Percentiles rank a stretch among this genome's conserved stretches.
These are phyloP conservation scores for Clarireedia hainanense DNA, from an alignment of 2,329 filamentous ascomycete genomes.

Conservation along the genomic window DNA sequence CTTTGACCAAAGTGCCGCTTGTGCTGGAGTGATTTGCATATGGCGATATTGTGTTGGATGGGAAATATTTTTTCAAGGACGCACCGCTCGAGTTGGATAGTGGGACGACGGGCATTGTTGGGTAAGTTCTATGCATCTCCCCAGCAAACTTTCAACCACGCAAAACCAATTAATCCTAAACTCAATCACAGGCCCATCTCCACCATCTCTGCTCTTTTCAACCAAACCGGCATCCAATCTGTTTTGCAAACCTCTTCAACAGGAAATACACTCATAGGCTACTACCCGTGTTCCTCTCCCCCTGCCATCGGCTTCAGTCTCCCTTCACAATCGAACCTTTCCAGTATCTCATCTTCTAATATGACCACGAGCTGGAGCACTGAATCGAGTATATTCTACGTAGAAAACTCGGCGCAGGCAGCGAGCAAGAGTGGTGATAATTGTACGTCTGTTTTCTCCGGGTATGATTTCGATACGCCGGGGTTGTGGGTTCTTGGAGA, in stretches of 20 bases:
- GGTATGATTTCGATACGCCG: not conserved
- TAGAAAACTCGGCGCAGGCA: not conserved
- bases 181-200: too few relatives aligned
- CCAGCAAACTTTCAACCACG: not conserved
- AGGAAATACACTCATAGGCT: constrained; percentile 4
- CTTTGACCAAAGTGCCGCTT: not conserved
- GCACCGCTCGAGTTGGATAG: constrained; percentile 7
- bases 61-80: constrained; percentile 5
- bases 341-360: not conserved
- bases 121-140: not conserved
- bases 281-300: constrained; percentile 10
- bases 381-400: constrained; percentile 2
- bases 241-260: not conserved
- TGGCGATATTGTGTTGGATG: constrained; percentile 10
- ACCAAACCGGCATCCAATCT: constrained; percentile 7
- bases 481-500: constrained; percentile 7
- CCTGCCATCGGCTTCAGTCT: constrained; percentile 11
- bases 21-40: not conserved
- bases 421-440: not conserved
- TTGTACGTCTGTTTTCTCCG: constrained; percentile 1
- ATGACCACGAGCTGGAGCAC: too few relatives aligned
- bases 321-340: not conserved
- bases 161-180: too few relatives aligned
- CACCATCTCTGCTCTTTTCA: constrained; percentile 3
- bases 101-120: constrained; percentile 9